These are phyloP conservation scores for Corylus heterophylla DNA, from an alignment of 306 rosid species.

Conservation along the genomic window DNA sequence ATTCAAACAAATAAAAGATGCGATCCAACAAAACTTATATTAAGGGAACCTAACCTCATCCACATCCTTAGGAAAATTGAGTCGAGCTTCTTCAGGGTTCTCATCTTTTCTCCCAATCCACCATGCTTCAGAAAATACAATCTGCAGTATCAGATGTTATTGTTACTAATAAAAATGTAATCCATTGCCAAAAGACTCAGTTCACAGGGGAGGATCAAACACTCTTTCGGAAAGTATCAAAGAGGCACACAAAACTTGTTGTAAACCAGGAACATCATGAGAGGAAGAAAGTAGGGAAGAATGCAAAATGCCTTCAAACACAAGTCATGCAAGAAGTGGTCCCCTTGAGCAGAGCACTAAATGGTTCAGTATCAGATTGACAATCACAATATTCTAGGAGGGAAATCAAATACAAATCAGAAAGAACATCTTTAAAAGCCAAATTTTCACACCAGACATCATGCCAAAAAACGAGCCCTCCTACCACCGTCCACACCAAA, in stretches of 20 bases:
- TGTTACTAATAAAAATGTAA: slow-evolving; percentile 15
- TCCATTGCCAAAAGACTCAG: slow-evolving; percentile 10
- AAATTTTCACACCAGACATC: no score
- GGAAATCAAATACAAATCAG: no score
- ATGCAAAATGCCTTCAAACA: not conserved
- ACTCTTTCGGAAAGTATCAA: slow-evolving; percentile 12
- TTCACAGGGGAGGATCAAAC: slow-evolving; percentile 17
- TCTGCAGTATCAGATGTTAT: slow-evolving; percentile 41
- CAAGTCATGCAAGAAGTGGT: not conserved
- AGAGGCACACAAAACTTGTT: slow-evolving; percentile 11
- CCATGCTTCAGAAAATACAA: slow-evolving; percentile 93
- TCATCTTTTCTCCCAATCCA: slow-evolving; percentile 88
- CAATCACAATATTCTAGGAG: not conserved
- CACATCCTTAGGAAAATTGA: slow-evolving; percentile 77
- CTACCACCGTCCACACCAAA: no score
- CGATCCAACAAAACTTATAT: slow-evolving; percentile 11
- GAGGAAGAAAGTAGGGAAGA: slow-evolving; percentile 4
- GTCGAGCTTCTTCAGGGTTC: slow-evolving; percentile 75
- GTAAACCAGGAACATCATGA: slow-evolving; percentile 11
- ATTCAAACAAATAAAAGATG: slow-evolving; percentile 24
- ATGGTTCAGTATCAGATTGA: not conserved
- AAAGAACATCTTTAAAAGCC: no score
- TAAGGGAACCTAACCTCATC: slow-evolving; percentile 45
- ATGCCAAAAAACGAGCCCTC: no score
- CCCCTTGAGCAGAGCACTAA: not conserved